These are phyloP conservation scores for Neopestalotiopsis sp. DNA, from an alignment of 2,329 filamentous ascomycete species.

Conservation along the genomic window DNA sequence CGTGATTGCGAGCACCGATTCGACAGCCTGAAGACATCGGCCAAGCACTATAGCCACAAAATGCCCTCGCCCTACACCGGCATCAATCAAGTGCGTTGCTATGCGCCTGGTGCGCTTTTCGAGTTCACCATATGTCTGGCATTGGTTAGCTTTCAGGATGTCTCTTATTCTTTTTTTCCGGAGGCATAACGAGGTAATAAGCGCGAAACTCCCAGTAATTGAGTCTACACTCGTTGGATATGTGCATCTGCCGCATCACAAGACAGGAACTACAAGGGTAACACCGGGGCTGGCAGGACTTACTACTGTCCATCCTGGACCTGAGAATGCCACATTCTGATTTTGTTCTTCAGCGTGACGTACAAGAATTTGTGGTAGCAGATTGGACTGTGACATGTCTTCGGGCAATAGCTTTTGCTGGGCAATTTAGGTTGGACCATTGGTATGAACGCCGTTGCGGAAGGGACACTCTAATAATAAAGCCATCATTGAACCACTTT, in stretches of 20 bases:
- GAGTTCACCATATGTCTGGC: slow-evolving; percentile 3
- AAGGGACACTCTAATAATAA: no score
- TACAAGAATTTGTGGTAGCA: slow-evolving; percentile 7
- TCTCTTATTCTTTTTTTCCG: no score
- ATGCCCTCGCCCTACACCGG: slow-evolving; percentile 4
- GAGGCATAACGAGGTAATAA: background rate
- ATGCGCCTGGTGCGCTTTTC: slow-evolving; percentile 7
- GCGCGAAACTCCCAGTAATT: no score
- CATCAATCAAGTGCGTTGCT: background rate
- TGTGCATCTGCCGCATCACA: no score
- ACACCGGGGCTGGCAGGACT: background rate
- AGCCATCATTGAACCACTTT: no score
- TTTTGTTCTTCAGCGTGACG: background rate
- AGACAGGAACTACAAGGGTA: no score
- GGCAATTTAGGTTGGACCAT: no score
- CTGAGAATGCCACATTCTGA: slow-evolving; percentile 6
- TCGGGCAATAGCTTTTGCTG: no score
- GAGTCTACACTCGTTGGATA: no score
- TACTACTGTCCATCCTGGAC: slow-evolving; percentile 12
- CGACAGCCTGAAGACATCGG: slow-evolving; percentile 2
- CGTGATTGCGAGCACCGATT: slow-evolving; percentile 7
- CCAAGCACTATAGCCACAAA: slow-evolving; percentile 11
- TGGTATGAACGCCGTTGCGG: no score
- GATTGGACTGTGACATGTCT: slow-evolving; percentile 2
- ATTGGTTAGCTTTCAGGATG: background rate